These are phyloP conservation scores for Cystobasidiaceae sp. DNA, from an alignment of 1,284 basidiomycete species.

Conservation along the genomic window DNA sequence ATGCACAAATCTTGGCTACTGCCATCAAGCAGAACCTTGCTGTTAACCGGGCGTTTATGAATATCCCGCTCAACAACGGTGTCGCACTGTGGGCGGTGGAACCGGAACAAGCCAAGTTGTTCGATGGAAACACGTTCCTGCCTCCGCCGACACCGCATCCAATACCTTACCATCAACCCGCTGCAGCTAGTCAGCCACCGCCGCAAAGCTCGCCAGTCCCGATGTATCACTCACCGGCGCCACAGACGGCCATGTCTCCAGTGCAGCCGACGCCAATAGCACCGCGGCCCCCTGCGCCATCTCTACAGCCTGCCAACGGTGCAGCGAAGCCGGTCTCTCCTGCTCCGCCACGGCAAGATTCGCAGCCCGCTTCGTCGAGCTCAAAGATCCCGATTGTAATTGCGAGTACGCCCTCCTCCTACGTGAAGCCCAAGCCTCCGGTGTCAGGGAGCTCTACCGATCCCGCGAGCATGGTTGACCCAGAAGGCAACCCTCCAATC, in stretches of 20 bases:
- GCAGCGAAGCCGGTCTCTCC: too few relatives aligned
- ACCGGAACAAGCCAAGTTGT: slow-evolving; percentile 20
- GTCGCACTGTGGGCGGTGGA: slow-evolving; percentile 28
- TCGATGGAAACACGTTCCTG: slow-evolving; percentile 30
- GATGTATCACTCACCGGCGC: not conserved
- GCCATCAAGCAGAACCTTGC: slow-evolving; percentile 41
- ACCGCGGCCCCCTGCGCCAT: slow-evolving; percentile 54
- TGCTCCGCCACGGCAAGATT: not conserved
- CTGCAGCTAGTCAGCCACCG: not conserved
- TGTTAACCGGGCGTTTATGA: slow-evolving; percentile 38
- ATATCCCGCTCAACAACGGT: slow-evolving; percentile 32
- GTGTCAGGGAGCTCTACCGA: slow-evolving; percentile 40
- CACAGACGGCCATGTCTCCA: not conserved
- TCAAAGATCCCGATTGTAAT: slow-evolving; percentile 60
- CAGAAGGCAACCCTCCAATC: slow-evolving; percentile 56
- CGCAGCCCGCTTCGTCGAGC: slow-evolving; percentile 45
- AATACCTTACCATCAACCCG: not conserved
- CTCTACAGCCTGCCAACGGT: too few relatives aligned
- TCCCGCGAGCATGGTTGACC: slow-evolving; percentile 41
- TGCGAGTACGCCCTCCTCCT: slow-evolving; percentile 53
- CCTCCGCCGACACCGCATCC: slow-evolving; percentile 14
- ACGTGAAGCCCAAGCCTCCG: slow-evolving; percentile 44
- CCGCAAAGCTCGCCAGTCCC: slow-evolving; percentile 4
- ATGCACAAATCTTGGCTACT: slow-evolving; percentile 29
- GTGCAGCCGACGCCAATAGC: not conserved